These are phyloP conservation scores for Anastatica hierochuntica DNA, from an alignment of 345 rosid species.

Conservation along the genomic window DNA sequence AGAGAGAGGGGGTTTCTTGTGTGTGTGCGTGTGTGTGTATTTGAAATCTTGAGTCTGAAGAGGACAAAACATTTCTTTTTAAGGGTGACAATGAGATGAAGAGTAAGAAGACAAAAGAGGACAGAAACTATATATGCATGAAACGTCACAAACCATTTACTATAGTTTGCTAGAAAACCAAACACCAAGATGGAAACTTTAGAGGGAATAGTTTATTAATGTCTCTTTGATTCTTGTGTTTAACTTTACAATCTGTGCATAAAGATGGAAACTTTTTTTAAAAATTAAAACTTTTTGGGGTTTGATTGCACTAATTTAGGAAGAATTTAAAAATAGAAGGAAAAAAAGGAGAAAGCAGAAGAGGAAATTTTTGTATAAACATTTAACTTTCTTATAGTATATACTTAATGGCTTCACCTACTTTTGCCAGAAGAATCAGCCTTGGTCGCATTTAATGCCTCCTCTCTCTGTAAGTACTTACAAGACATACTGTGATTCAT, in stretches of 20 bases:
- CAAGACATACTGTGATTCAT: slow-evolving; percentile 15
- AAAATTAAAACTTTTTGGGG: slow-evolving; percentile 14
- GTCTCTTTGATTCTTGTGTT: slow-evolving; percentile 12
- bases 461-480: slow-evolving; percentile 11
- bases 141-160: slow-evolving; percentile 13
- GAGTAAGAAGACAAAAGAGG: slow-evolving; percentile 26
- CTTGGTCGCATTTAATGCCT: slow-evolving; percentile 28
- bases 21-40: background rate
- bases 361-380: slow-evolving; percentile 23
- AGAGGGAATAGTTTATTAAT: slow-evolving; percentile 5
- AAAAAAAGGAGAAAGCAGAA: slow-evolving; percentile 9
- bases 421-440: slow-evolving; percentile 26
- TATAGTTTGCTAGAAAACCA: slow-evolving; percentile 21
- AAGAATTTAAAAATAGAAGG: background rate
- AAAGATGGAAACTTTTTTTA: slow-evolving; percentile 15
- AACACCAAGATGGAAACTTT: slow-evolving; percentile 17
- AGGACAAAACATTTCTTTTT: slow-evolving; percentile 19
- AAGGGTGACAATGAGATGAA: slow-evolving; percentile 3
- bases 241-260: slow-evolving; percentile 1
- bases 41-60: slow-evolving; percentile 5
- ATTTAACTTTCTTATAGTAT: slow-evolving; percentile 18
- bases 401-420: slow-evolving; percentile 25
- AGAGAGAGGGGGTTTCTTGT: background rate
- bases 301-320: slow-evolving; percentile 19
- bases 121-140: slow-evolving; percentile 7